phyloP scores from a whole-genome alignment of 768 basidiomycete genomes.

The Boletus huronensis region DNA sequence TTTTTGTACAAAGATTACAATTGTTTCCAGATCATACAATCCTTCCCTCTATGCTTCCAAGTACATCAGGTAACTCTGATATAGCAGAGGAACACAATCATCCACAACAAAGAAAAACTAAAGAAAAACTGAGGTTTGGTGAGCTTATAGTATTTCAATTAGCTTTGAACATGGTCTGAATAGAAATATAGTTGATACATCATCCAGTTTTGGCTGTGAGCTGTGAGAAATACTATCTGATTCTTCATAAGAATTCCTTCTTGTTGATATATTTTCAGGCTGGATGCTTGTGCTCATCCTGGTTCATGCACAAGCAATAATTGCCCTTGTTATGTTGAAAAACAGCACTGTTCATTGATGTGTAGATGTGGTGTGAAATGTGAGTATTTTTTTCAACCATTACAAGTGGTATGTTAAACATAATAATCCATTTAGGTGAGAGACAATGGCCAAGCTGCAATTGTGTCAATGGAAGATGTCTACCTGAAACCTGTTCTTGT shows the following conservation, averaged over 20 bases:
- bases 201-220: neutral
- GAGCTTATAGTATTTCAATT: neutral
- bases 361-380: conserved; percentile 47
- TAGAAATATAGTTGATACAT: conserved; percentile 10
- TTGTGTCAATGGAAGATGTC: conserved; percentile 30
- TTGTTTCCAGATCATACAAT: conserved; percentile 20
- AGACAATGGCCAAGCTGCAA: conserved; percentile 17
- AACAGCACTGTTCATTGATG: conserved; percentile 42
- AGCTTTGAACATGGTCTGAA: neutral
- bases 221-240: conserved; percentile 12
- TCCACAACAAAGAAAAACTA: conserved; percentile 1
- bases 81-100: neutral
- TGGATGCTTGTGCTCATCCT: conserved; percentile 42
- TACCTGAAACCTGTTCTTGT: conserved; percentile 37
- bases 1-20: conserved; percentile 21
- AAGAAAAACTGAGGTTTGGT: conserved; percentile 18
- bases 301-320: conserved; percentile 41
- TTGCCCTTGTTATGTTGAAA: conserved; percentile 41
- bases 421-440: conserved; percentile 2
- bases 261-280: conserved; percentile 16
- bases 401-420: neutral
- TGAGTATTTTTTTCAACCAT: conserved; percentile 21
- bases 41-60: conserved; percentile 4
- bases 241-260: neutral
- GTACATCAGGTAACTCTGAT: neutral